phyloP scores from a whole-genome alignment of 257 asterid genomes.

The Solanum lycopersicoides region DNA sequence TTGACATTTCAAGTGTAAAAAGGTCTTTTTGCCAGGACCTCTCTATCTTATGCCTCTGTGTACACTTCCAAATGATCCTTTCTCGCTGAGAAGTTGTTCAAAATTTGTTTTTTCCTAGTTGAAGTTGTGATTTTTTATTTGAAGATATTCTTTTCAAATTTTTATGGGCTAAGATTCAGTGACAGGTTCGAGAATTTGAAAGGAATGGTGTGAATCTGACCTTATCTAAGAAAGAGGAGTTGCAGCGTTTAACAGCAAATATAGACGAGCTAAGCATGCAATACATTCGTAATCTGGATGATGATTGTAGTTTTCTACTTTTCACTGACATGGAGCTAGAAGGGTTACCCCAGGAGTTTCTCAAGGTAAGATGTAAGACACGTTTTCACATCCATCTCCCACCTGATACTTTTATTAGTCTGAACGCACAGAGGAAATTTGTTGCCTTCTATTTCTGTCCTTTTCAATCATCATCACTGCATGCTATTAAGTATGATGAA shows the following conservation, averaged over 20 bases:
- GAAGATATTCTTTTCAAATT: constrained; percentile 22
- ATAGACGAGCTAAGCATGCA: constrained; percentile 78
- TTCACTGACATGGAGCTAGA: constrained; percentile 57
- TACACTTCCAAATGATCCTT: background rate
- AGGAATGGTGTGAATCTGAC: constrained; percentile 82
- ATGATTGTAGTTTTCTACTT: constrained; percentile 52
- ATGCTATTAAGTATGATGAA: background rate
- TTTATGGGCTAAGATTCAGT: constrained; percentile 48
- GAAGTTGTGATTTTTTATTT: background rate
- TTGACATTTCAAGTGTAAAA: background rate
- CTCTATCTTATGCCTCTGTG: background rate
- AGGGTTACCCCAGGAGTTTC: constrained; percentile 77
- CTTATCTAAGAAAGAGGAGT: constrained; percentile 74
- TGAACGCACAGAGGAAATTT: background rate
- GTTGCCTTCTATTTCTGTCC: constrained; percentile 3
- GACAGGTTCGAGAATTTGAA: constrained; percentile 97
- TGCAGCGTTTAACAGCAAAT: constrained; percentile 63
- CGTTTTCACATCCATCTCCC: background rate
- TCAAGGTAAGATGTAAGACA: constrained; percentile 39
- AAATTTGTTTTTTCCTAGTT: background rate
- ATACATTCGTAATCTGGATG: constrained; percentile 68
- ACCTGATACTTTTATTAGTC: background rate
- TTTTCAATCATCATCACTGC: background rate
- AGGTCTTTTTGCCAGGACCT: background rate
- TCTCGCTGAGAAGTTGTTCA: background rate